Conservation (phyloP, 1,284 basidiomycete species). For the Ustilago sp. region DNA sequence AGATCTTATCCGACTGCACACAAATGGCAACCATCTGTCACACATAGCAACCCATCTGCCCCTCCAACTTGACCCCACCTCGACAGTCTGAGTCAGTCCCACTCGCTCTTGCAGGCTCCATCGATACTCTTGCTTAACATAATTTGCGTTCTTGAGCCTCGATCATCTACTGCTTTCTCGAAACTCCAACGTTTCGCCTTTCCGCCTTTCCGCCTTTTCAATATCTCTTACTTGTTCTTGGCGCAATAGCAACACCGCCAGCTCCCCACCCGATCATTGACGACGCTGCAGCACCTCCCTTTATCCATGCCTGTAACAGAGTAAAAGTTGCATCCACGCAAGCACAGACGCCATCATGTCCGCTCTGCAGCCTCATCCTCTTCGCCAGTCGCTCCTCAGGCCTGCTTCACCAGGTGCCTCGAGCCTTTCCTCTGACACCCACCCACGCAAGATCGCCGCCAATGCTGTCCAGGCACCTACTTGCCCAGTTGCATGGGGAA, state of each 20-base stretch:
- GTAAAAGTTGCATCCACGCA: not conserved
- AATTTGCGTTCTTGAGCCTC: no score
- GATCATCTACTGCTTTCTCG: not conserved
- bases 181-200: no score
- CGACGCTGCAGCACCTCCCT: not conserved
- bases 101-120: no score
- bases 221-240: no score
- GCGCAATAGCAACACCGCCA: no score
- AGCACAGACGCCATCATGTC: conserved; percentile 20
- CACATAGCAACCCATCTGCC: not conserved
- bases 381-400: conserved; percentile 25
- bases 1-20: not conserved
- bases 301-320: not conserved
- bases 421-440: conserved; percentile 27
- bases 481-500: conserved; percentile 37
- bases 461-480: conserved; percentile 29
- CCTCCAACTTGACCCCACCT: not conserved
- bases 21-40: not conserved
- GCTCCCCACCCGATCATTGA: not conserved
- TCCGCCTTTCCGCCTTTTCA: no score
- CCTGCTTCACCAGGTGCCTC: conserved; percentile 27
- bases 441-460: conserved; percentile 34
- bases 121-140: no score
- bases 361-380: conserved; percentile 14
- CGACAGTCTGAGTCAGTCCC: no score